Evolutionary conservation across 2,329 filamentous ascomycete species (phyloP).

Genomic region (Huntiella omanensis): DNA sequence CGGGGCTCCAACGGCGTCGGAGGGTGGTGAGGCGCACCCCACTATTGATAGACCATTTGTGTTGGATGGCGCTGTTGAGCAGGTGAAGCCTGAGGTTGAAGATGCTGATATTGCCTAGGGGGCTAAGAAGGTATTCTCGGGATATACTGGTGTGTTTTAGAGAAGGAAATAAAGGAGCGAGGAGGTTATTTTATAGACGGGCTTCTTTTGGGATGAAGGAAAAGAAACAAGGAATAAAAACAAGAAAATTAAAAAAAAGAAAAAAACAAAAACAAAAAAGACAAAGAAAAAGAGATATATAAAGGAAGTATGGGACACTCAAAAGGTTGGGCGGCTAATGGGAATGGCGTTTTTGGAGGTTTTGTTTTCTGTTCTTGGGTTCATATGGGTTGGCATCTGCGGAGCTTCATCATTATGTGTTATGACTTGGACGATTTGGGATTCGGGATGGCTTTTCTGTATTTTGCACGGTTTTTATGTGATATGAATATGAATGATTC

Average conservation of each 20-base stretch:
- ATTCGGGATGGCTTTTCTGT: too few relatives aligned
- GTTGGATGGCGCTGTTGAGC: conserved; percentile 39
- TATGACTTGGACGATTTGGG: too few relatives aligned
- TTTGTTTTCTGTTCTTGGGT: not conserved
- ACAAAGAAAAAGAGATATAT: conserved; percentile 4
- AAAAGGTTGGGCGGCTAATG: not conserved
- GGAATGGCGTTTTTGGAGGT: too few relatives aligned
- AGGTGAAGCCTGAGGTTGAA: conserved; percentile 18
- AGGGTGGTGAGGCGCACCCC: conserved; percentile 34
- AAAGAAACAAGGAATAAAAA: conserved; percentile 9
- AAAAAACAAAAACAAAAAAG: conserved; percentile 8
- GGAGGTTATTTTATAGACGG: conserved; percentile 10
- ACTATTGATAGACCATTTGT: conserved; percentile 83
- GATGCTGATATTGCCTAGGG: conserved; percentile 20
- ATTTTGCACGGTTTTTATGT: too few relatives aligned
- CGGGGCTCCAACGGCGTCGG: not conserved
- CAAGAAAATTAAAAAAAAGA: conserved; percentile 12
- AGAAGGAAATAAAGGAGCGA: conserved; percentile 8
- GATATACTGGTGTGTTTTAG: not conserved
- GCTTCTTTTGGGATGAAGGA: conserved; percentile 6
- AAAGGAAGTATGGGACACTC: conserved; percentile 4
- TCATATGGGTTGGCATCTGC: not conserved
- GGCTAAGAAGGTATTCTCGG: not conserved
- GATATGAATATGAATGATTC: too few relatives aligned
- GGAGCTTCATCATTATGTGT: too few relatives aligned